Percentiles rank a stretch among this genome's conserved stretches.
Conservation (phyloP, 2,329 filamentous ascomycete genomes). For the Ophiostoma sp. region DNA sequence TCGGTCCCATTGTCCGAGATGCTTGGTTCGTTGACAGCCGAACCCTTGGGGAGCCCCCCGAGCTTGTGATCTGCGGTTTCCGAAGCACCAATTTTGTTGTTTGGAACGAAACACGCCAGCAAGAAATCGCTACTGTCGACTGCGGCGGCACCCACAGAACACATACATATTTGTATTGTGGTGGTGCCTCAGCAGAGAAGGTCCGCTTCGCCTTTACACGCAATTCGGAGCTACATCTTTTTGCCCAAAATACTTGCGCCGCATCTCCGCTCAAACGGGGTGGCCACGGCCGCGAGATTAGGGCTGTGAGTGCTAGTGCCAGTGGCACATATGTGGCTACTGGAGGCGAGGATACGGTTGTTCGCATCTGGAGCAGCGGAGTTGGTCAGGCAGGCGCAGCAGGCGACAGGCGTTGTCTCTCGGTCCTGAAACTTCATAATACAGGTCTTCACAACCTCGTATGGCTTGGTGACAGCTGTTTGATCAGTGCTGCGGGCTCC, state of each 20-base stretch:
- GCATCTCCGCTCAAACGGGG: slow-evolving; percentile 57
- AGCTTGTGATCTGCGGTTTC: slow-evolving; percentile 75
- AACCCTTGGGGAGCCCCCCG: slow-evolving; percentile 38
- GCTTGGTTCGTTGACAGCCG: slow-evolving; percentile 50
- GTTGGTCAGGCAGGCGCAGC: background rate
- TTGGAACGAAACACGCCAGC: slow-evolving; percentile 68
- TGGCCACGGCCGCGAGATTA: slow-evolving; percentile 80
- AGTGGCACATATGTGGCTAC: slow-evolving; percentile 48
- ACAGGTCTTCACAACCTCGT: slow-evolving; percentile 75
- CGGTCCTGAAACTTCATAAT: slow-evolving; percentile 68
- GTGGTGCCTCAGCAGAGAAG: slow-evolving; percentile 28
- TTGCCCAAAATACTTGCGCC: slow-evolving; percentile 37
- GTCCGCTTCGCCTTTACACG: slow-evolving; percentile 68
- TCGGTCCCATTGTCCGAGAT: slow-evolving; percentile 72
- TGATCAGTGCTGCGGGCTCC: slow-evolving; percentile 81
- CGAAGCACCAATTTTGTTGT: slow-evolving; percentile 71
- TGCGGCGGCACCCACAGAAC: slow-evolving; percentile 81
- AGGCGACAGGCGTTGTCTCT: slow-evolving; percentile 44
- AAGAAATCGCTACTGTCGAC: slow-evolving; percentile 64
- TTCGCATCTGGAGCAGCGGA: slow-evolving; percentile 45
- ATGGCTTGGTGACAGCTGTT: slow-evolving; percentile 63
- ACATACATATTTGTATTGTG: slow-evolving; percentile 51
- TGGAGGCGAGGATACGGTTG: slow-evolving; percentile 65
- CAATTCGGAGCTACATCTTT: slow-evolving; percentile 50
- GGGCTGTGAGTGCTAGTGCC: slow-evolving; percentile 42